Evolutionary conservation across 2,329 filamentous ascomycete genomes (phyloP), one percentile per base, ranked within the genome.

Genomic region (Ophioceras dolichostomum): DNA sequence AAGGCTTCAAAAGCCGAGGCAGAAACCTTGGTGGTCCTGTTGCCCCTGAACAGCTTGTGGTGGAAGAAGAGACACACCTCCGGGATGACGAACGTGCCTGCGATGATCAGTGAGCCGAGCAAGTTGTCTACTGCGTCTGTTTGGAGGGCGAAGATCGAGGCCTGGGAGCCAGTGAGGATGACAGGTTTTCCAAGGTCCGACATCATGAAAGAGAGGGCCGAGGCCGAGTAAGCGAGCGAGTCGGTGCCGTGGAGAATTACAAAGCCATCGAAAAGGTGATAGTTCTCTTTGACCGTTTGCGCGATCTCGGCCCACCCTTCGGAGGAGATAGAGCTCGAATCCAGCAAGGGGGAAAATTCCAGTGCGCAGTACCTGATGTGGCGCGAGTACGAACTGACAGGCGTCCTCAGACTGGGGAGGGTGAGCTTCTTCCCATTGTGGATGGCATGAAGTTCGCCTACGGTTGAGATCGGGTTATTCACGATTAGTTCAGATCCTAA

Each of bases 1-100:
- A 95, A 95, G 6, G 86, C 88, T 40, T 84, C 78, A 54, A 93
- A 94, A 38, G 83, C 77, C 41, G 83, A 84, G 5, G 87, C 83
- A 12, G 85, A 88, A 22, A 93, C 76, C 58, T 95, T 95, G 43
- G 84, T 91, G 9, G 83, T 79, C 41, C 88, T 70, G 59, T 94
- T 94, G 13, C 88, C 88, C 19, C 88, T 77, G 61, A 88, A 93
- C 16, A 95, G 72, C 47, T 79, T 85, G 62, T 93, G 83, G 59
- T 91, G 85, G 68, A 95, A 95, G 65, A 93, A 94, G 26, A 95
- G 70, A 54, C 85, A 88, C 37, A 95, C 88, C 56, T 94, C 88
- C 0, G 88, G 87, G 40, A 95, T 85, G 62, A 86, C 83, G 53
- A 94, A 94, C 42, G 91, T 91, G 24, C 86, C 86, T 3, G 88